A percentile compares a stretch with the other conserved stretches of the same genome.
phyloP scores from a whole-genome alignment of 1,139 yeast genomes.

The Debaryomycetaceae sp. region DNA sequence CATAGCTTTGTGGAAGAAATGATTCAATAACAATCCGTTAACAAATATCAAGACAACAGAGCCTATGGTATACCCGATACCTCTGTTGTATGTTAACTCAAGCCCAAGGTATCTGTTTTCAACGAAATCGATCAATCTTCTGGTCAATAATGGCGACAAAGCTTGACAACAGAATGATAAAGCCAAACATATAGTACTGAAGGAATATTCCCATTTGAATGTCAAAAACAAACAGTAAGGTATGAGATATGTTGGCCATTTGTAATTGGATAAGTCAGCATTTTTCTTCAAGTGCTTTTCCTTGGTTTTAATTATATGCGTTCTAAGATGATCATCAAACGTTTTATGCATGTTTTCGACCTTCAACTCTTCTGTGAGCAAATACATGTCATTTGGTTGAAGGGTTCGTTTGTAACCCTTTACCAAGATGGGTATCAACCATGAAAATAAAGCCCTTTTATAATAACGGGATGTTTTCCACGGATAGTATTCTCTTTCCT shows the following conservation, averaged over 20 bases:
- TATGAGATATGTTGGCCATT: constrained; percentile 36
- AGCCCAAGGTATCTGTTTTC: constrained; percentile 35
- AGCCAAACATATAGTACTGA: constrained; percentile 33
- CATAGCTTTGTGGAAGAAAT: constrained; percentile 44
- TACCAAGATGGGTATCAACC: constrained; percentile 40
- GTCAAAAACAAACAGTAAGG: constrained; percentile 37
- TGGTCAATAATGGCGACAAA: constrained; percentile 40
- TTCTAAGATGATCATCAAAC: constrained; percentile 25
- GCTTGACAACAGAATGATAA: constrained; percentile 38
- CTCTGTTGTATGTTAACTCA: constrained; percentile 30
- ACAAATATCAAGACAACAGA: constrained; percentile 36
- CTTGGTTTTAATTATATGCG: constrained; percentile 19
- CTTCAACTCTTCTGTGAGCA: constrained; percentile 34
- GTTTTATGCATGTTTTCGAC: constrained; percentile 37
- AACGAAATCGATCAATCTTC: constrained; percentile 39
- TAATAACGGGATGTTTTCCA: constrained; percentile 27
- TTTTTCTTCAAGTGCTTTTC: constrained; percentile 21
- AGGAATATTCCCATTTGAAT: constrained; percentile 34
- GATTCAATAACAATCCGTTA: constrained; percentile 42
- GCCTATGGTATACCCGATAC: constrained; percentile 42
- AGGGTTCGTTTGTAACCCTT: constrained; percentile 45
- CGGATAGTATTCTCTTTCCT: constrained; percentile 37
- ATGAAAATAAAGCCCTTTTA: constrained; percentile 31
- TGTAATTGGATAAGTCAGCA: constrained; percentile 20
- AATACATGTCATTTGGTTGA: constrained; percentile 38